Percentiles rank a stretch among this genome's conserved stretches.
Conservation (phyloP, 2,329 filamentous ascomycete genomes). For the Diaporthe capsici region DNA sequence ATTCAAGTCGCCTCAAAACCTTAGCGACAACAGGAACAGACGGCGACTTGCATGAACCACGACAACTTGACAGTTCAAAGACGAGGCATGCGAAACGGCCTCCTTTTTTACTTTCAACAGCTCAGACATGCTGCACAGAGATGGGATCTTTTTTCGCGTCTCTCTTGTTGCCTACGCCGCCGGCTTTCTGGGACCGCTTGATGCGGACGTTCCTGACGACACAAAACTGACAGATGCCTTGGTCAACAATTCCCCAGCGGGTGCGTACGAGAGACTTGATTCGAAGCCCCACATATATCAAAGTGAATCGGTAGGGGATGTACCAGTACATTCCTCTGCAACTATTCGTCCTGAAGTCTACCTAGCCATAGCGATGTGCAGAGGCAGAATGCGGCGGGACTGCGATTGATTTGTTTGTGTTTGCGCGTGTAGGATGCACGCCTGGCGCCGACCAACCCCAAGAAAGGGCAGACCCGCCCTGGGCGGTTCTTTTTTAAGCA, state of each 20-base stretch:
- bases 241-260: not conserved
- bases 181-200: not conserved
- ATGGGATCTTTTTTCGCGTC: not conserved
- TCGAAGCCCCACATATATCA: conserved; percentile 18
- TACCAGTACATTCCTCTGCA: conserved; percentile 16
- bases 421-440: conserved; percentile 15
- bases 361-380: not conserved
- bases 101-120: not conserved
- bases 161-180: not conserved
- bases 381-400: conserved; percentile 12
- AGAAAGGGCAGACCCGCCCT: conserved; percentile 21
- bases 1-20: not conserved
- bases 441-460: conserved; percentile 28
- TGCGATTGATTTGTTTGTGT: conserved; percentile 11
- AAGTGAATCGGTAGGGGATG: conserved; percentile 25
- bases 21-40: conserved; percentile 4
- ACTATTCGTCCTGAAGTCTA: not conserved
- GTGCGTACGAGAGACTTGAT: conserved; percentile 6
- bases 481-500: conserved; percentile 38
- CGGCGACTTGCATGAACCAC: conserved; percentile 41
- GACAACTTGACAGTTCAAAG: conserved; percentile 21
- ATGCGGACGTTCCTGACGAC: not conserved
- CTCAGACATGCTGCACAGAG: conserved; percentile 4
- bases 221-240: not conserved
- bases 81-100: conserved; percentile 6